Evolutionary conservation across 495 filamentous ascomycete species (phyloP).

Genomic region (Penicillium lividum): DNA sequence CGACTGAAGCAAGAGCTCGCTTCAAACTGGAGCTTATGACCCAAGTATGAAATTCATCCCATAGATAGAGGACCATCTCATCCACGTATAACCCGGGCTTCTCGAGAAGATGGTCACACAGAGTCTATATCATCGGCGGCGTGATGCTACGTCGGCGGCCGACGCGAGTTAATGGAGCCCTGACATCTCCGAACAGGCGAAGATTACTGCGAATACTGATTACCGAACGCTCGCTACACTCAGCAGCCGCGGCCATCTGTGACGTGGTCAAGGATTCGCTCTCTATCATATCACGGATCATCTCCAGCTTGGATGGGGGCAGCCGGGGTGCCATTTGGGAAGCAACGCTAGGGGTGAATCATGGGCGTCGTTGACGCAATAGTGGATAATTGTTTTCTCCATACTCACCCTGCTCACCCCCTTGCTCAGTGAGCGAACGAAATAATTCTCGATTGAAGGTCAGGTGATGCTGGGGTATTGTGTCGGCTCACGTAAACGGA

Average conservation of each 20-base stretch:
- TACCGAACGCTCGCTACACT: no score
- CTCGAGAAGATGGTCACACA: conserved; percentile 8
- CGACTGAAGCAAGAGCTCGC: conserved; percentile 12
- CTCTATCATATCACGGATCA: conserved; percentile 7
- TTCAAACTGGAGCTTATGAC: conserved; percentile 9
- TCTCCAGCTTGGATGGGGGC: conserved; percentile 4
- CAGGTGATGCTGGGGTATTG: conserved; percentile 9
- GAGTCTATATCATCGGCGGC: conserved; percentile 26
- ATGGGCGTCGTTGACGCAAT: conserved; percentile 3
- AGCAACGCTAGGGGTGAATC: not conserved
- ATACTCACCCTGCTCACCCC: conserved; percentile 15
- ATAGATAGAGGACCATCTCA: conserved; percentile 18
- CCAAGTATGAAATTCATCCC: conserved; percentile 18
- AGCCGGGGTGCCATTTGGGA: conserved; percentile 12
- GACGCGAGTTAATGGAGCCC: not conserved
- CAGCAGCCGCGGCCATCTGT: not conserved
- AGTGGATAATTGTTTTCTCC: conserved; percentile 7
- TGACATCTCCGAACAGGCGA: not conserved
- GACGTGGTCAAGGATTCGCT: conserved; percentile 7
- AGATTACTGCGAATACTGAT: conserved; percentile 3
- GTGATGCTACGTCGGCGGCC: conserved; percentile 16
- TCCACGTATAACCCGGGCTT: conserved; percentile 16
- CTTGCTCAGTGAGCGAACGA: conserved; percentile 12
- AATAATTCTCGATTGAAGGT: conserved; percentile 9
- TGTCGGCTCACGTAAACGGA: no score